These are phyloP conservation scores for Dichotomopilus funicola DNA, from an alignment of 2,329 filamentous ascomycete genomes.

Conservation along the genomic window DNA sequence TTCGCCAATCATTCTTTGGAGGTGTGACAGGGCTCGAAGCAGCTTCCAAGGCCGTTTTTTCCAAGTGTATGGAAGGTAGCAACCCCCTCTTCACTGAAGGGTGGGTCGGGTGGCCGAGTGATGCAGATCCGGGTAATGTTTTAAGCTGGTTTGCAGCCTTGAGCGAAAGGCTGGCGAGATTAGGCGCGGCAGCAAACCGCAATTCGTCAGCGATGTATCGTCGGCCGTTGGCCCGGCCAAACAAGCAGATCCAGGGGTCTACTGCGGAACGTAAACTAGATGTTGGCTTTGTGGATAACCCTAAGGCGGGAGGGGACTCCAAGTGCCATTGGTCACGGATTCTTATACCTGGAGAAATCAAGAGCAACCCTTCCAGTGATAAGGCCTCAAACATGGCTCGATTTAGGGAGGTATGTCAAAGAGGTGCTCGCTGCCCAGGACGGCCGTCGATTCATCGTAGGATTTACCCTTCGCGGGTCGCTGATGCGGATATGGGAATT, in stretches of 20 bases:
- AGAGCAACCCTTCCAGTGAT: not conserved
- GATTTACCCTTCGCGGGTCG: not conserved
- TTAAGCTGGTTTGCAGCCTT: not conserved
- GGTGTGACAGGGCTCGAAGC: not conserved
- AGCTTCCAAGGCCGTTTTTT: not conserved
- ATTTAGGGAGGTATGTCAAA: not conserved
- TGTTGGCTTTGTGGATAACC: not conserved
- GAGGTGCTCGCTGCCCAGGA: not conserved
- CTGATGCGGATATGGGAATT: conserved; percentile 35
- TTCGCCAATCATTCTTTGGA: not conserved
- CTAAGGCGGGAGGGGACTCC: not conserved
- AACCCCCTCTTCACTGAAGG: not conserved
- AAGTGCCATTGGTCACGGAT: not conserved
- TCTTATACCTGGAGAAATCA: not conserved
- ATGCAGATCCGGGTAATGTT: not conserved
- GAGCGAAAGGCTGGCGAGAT: not conserved
- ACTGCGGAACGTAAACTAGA: not conserved
- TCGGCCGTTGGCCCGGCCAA: not conserved
- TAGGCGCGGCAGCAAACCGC: not conserved
- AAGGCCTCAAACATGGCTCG: not conserved
- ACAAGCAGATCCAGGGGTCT: not conserved
- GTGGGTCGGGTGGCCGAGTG: not conserved
- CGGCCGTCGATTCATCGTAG: not conserved
- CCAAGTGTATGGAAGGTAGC: not conserved
- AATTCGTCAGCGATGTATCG: not conserved